Evolutionary conservation across 2,329 filamentous ascomycete species (phyloP).

Genomic region (Alternaria triticimaculans): DNA sequence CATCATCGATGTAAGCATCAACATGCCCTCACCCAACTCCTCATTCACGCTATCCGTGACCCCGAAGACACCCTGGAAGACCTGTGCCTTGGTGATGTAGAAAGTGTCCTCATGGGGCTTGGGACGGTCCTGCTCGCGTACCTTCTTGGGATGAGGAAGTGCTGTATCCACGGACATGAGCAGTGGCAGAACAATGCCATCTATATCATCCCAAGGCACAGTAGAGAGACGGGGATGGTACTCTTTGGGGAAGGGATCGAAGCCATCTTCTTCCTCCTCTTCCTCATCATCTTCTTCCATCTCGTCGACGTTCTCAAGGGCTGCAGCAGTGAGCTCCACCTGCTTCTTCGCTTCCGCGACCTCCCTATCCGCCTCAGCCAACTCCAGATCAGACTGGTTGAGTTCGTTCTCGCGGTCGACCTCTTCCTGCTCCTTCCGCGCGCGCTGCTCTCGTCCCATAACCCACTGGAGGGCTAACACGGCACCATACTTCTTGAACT

Average conservation of each 20-base stretch:
- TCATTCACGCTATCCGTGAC: too few species aligned
- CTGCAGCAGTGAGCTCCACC: background rate
- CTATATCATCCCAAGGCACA: too few species aligned
- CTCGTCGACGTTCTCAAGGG: background rate
- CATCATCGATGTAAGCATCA: background rate
- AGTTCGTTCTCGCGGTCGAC: background rate
- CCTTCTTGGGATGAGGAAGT: too few species aligned
- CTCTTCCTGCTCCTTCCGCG: background rate
- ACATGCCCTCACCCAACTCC: background rate
- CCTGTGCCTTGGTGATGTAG: too few species aligned
- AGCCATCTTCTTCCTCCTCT: background rate
- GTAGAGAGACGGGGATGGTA: too few species aligned
- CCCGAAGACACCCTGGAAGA: background rate
- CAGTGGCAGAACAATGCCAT: too few species aligned
- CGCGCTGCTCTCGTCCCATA: background rate
- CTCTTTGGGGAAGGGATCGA: background rate
- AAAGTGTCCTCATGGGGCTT: too few species aligned
- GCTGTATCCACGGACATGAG: too few species aligned
- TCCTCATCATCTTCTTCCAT: background rate
- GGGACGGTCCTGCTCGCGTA: too few species aligned
- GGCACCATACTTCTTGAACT: background rate
- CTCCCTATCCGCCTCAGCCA: too few species aligned
- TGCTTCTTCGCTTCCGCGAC: background rate
- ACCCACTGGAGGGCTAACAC: background rate
- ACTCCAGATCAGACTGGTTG: background rate